Percentiles rank a stretch among this genome's conserved stretches.
These are phyloP conservation scores for Euclidium syriacum DNA, from an alignment of 345 rosid genomes.

Conservation along the genomic window DNA sequence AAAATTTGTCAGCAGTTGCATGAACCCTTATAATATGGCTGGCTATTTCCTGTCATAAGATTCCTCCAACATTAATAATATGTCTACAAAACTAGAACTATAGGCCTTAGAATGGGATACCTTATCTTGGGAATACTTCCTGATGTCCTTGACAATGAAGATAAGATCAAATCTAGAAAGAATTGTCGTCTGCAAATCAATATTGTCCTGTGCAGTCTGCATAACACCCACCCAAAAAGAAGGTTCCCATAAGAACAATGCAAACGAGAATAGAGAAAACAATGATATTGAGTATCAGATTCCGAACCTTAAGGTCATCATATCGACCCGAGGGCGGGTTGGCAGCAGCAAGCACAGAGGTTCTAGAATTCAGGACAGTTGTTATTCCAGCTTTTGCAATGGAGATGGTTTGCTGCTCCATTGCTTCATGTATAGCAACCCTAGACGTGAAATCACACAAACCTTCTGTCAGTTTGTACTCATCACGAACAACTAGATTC, in stretches of 20 bases:
- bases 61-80: constrained; percentile 5
- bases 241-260: neutral
- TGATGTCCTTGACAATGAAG: constrained; percentile 88
- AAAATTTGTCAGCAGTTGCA: constrained; percentile 71
- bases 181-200: constrained; percentile 93
- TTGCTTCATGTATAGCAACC: constrained; percentile 99
- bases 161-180: constrained; percentile 95
- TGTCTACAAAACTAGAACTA: no score
- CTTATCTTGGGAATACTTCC: constrained; percentile 84
- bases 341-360: constrained; percentile 98
- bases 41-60: constrained; percentile 66
- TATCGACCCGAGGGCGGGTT: constrained; percentile 97
- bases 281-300: neutral
- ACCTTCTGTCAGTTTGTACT: neutral
- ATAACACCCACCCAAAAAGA: neutral
- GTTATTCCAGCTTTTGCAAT: constrained; percentile 99
- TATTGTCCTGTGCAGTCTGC: constrained; percentile 82
- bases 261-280: neutral
- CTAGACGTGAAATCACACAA: constrained; percentile 36
- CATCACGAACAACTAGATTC: neutral
- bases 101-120: constrained; percentile 28
- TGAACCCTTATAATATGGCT: constrained; percentile 90
- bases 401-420: constrained; percentile 98
- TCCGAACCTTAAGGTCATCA: constrained; percentile 87
- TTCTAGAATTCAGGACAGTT: constrained; percentile 93